Evolutionary conservation across 305 asterid genomes (phyloP), one percentile per base, ranked within the genome.

Genomic region (Euphrasia arctica): DNA sequence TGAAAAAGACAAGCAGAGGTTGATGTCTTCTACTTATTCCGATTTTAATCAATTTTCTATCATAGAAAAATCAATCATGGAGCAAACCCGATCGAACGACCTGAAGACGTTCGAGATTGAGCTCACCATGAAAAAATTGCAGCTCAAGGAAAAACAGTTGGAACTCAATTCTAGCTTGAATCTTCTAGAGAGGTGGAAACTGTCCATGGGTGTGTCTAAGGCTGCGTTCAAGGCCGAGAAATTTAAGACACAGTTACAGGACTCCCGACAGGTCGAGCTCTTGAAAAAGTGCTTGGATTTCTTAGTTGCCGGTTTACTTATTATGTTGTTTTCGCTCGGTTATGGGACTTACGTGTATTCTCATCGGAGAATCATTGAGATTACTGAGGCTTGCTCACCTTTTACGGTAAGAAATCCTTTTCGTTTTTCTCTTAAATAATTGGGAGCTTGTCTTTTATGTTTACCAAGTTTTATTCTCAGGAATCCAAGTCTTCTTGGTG

Each of bases 21-120:
- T 84, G 65, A 69, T 62, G 11, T 48, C 65, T 59, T 67, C 67
- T 14, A 72, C 72, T 36, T 41, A 63, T 71, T 63, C 74, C 36
- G 67, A 56, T 15, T 45, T 66, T 32, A 58, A 65, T 62, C 77
- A 63, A 59, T 60, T 69, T 43, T 55, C 84, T n/a, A 57, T 69
- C 85, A 67, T 81, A 1, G 91, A 88, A 77, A 85, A 77, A 74
- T 84, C 98, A 3, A 73, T 92, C 32, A 29, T 81, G 49, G 98
- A 89, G 89, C 95, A 86, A 77, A 71, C 84, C 51, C 95, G 97
- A 65, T 80, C 89, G 3, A 93, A 90, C 77, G 84, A 90, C 67
- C 88, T 93, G 13, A 88, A 90, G 81, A 65, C 79, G 69, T 67
- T 86, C 56, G 84, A 88, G 83, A 88, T 93, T 68, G 79, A 84